Percentiles rank a stretch among this genome's conserved stretches.
Evolutionary conservation across 257 asterid species (phyloP).

Genomic region (Euphrasia confusa): DNA sequence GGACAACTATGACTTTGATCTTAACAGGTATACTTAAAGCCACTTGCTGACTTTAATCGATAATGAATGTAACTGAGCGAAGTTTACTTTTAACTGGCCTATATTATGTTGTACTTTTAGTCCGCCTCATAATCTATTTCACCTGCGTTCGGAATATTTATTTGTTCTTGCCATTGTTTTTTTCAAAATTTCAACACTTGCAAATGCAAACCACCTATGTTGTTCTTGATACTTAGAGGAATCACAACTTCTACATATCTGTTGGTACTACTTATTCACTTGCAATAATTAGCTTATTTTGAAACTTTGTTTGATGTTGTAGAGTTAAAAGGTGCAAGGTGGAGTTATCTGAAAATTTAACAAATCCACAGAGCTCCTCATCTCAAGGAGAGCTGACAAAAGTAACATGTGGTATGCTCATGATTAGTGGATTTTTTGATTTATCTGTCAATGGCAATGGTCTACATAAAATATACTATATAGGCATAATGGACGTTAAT

Average conservation of each 20-base stretch:
- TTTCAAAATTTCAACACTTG: constrained; percentile 14
- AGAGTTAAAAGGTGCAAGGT: constrained; percentile 78
- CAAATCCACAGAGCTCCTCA: constrained; percentile 34
- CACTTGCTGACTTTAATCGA: neutral
- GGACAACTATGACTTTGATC: constrained; percentile 25
- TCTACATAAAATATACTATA: neutral
- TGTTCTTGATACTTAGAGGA: constrained; percentile 13
- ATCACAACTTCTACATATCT: neutral
- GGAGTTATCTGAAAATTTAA: constrained; percentile 34
- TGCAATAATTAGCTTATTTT: constrained; percentile 8
- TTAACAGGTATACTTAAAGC: constrained; percentile 31
- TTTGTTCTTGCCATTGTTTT: constrained; percentile 4
- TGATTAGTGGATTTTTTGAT: constrained; percentile 9
- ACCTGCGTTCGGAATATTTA: neutral
- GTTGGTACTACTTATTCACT: constrained; percentile 8
- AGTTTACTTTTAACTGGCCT: neutral
- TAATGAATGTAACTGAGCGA: neutral
- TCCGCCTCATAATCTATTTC: neutral
- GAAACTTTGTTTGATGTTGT: constrained; percentile 15
- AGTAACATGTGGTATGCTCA: constrained; percentile 33
- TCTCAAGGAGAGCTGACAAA: constrained; percentile 34
- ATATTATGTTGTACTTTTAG: neutral
- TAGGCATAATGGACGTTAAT: constrained; percentile 1
- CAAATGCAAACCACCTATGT: constrained; percentile 11
- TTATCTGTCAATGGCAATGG: constrained; percentile 2